A percentile compares a stretch with the other conserved stretches of the same genome.
phyloP scores from a whole-genome alignment of 202 grass and related monocot species.

The Cymbopogon flexuosus region DNA sequence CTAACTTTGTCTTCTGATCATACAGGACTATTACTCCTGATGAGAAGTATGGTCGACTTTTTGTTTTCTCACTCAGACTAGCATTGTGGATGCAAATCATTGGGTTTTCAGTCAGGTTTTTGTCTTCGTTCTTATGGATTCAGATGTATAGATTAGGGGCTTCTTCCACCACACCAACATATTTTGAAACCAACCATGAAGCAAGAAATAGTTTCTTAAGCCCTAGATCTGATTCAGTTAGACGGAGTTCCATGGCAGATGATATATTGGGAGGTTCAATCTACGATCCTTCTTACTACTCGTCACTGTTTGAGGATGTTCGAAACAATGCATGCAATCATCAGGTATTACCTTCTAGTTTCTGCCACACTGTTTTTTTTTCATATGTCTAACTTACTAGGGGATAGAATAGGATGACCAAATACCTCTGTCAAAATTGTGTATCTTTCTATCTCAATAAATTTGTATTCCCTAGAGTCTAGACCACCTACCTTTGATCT shows the following conservation, averaged over 20 bases:
- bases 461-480: not conserved
- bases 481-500: not conserved
- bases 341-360: conserved; percentile 50
- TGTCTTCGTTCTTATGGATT: conserved; percentile 93
- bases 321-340: conserved; percentile 55
- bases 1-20: not conserved
- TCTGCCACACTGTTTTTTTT: not conserved
- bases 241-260: conserved; percentile 73
- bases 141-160: conserved; percentile 89
- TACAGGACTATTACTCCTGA: conserved; percentile 76
- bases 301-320: conserved; percentile 84
- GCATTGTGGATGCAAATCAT: conserved; percentile 94
- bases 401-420: not conserved
- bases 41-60: conserved; percentile 63
- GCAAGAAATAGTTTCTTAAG: conserved; percentile 81
- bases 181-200: conserved; percentile 61
- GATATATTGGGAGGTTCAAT: conserved; percentile 95
- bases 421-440: not conserved
- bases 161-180: conserved; percentile 46
- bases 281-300: conserved; percentile 91
- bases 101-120: conserved; percentile 94
- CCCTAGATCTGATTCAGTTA: conserved; percentile 56
- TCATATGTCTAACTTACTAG: not conserved
- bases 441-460: not conserved
- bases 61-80: conserved; percentile 87